phyloP scores from a whole-genome alignment of 2,329 filamentous ascomycete genomes.

The Dryadomyces quercivorus region DNA sequence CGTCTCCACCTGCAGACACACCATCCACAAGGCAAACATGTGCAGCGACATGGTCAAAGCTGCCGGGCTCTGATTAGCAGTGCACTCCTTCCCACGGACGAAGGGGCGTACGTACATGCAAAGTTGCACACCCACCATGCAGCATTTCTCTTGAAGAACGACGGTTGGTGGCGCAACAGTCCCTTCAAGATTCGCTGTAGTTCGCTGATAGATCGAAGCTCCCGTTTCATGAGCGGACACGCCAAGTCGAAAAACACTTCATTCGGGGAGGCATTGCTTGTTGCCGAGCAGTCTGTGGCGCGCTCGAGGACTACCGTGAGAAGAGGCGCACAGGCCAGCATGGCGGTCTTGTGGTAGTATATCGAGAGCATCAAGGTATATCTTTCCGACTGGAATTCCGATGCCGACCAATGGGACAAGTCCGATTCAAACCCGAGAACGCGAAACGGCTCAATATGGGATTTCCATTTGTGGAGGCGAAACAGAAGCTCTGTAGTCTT shows the following conservation, averaged over 20 bases:
- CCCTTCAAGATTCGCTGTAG: conserved; percentile 12
- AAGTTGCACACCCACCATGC: conserved; percentile 22
- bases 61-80: background rate
- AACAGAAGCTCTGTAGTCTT: conserved; percentile 9
- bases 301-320: conserved; percentile 7
- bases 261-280: background rate
- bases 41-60: conserved; percentile 18
- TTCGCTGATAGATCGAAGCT: conserved; percentile 12
- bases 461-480: conserved; percentile 7
- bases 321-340: conserved; percentile 8
- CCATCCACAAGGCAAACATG: conserved; percentile 17
- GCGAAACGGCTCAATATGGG: conserved; percentile 3
- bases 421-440: background rate
- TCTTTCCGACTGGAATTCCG: conserved; percentile 6
- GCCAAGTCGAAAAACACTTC: conserved; percentile 7
- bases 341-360: conserved; percentile 10
- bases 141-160: conserved; percentile 16
- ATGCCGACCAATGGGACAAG: background rate
- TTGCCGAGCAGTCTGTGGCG: background rate
- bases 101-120: conserved; percentile 12
- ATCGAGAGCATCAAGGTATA: conserved; percentile 9
- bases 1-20: conserved; percentile 6
- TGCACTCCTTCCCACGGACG: background rate
- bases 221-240: conserved; percentile 13
- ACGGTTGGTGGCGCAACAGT: conserved; percentile 10